These are phyloP conservation scores for Castanea sativa DNA, from an alignment of 306 rosid species.

Conservation along the genomic window DNA sequence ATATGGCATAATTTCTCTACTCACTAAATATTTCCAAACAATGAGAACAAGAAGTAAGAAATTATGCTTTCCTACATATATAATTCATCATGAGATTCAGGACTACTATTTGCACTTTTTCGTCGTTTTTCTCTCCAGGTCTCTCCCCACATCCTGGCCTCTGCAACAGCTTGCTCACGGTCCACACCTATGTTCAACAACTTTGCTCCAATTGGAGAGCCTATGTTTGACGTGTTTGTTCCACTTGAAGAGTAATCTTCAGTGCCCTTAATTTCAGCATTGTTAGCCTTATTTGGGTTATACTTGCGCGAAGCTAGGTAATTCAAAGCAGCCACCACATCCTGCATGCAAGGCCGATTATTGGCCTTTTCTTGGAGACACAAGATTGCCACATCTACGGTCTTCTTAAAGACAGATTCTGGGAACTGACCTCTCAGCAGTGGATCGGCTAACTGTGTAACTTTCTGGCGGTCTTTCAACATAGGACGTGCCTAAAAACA, in stretches of 20 bases:
- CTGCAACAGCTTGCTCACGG: conserved; percentile 48
- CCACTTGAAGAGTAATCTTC: neutral
- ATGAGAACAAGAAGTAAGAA: neutral
- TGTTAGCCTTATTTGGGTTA: neutral
- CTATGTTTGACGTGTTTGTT: neutral
- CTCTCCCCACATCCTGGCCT: conserved; percentile 48
- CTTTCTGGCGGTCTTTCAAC: conserved; percentile 24
- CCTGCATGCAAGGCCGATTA: conserved; percentile 34
- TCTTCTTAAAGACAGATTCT: conserved; percentile 20
- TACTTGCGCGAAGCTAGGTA: conserved; percentile 31
- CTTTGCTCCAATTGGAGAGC: conserved; percentile 14
- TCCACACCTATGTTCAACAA: conserved; percentile 8
- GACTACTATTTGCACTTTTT: conserved; percentile 21
- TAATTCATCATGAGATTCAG: conserved; percentile 13
- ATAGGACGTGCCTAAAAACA: conserved; percentile 39
- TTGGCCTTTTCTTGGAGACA: conserved; percentile 44
- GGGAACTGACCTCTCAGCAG: conserved; percentile 26
- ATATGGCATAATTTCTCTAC: neutral
- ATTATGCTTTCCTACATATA: neutral
- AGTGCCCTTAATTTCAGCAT: neutral
- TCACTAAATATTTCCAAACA: conserved; percentile 11
- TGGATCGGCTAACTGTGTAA: conserved; percentile 33
- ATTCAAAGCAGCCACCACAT: conserved; percentile 35
- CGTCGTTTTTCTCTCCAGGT: conserved; percentile 34
- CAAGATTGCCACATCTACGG: conserved; percentile 38